Evolutionary conservation across 345 rosid species (phyloP).

Genomic region (Aquilaria sinensis): DNA sequence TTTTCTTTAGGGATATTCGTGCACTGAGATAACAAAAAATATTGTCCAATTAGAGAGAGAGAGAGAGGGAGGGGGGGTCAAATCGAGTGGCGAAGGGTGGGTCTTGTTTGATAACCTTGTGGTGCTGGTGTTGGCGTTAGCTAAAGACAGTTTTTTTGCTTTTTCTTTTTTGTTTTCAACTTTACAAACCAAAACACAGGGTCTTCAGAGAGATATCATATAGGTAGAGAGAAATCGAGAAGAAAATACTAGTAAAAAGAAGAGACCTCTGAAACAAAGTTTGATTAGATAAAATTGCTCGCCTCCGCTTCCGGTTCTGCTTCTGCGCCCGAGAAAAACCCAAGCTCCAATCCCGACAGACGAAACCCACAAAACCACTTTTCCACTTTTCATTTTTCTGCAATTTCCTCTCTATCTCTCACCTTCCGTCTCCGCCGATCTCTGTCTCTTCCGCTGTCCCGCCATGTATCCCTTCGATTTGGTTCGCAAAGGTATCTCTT

Average conservation of each 20-base stretch:
- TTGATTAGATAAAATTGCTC: constrained; percentile 3
- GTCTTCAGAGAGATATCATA: background rate
- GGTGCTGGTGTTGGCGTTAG: constrained; percentile 29
- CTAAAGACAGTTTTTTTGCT: background rate
- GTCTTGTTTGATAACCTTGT: constrained; percentile 24
- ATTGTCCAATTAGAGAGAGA: background rate
- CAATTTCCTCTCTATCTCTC: background rate
- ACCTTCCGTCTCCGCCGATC: constrained; percentile 17
- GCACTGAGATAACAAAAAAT: too few species aligned
- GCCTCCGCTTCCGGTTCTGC: too few species aligned
- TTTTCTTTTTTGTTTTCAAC: background rate
- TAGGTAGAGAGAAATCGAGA: constrained; percentile 8
- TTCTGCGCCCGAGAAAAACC: background rate
- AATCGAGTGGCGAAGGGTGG: constrained; percentile 40
- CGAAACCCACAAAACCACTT: background rate
- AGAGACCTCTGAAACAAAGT: constrained; percentile 1
- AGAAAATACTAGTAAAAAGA: background rate
- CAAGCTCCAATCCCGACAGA: constrained; percentile 24
- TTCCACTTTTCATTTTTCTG: background rate
- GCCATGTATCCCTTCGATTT: constrained; percentile 67
- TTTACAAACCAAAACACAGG: background rate
- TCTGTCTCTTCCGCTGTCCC: constrained; percentile 23
- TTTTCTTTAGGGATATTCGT: too few species aligned
- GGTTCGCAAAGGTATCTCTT: constrained; percentile 57
- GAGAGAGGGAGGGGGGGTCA: constrained; percentile 20